Evolutionary conservation across 2,329 filamentous ascomycete genomes (phyloP).

Genomic region (Celoporthe dispersa): DNA sequence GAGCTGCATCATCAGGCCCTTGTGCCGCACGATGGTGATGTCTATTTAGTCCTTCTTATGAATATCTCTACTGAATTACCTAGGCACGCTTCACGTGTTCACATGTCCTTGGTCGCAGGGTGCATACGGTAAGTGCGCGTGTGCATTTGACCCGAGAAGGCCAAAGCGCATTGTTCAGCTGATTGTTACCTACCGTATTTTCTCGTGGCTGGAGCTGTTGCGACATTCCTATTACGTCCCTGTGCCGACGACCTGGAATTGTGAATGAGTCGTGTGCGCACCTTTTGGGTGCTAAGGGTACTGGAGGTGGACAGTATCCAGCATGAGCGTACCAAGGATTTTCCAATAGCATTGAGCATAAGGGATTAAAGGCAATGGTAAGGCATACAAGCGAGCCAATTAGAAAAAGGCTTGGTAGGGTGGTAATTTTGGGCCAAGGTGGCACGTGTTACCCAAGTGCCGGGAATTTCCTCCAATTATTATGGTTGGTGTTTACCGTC

Average conservation of each 20-base stretch:
- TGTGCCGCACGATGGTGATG: not conserved
- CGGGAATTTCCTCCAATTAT: constrained; percentile 25
- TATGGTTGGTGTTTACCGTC: constrained; percentile 5
- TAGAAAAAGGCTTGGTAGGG: not conserved
- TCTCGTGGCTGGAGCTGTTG: not conserved
- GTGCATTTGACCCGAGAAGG: constrained; percentile 11
- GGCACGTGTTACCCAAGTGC: constrained; percentile 7
- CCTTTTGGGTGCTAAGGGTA: not conserved
- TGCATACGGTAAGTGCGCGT: constrained; percentile 4
- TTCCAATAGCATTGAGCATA: constrained; percentile 4
- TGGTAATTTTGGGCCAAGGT: constrained; percentile 2
- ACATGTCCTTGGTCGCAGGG: not conserved
- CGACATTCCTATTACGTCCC: not conserved
- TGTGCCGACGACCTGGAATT: not conserved
- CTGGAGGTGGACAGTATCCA: not conserved
- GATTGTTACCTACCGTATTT: constrained; percentile 8
- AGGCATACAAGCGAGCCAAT: constrained; percentile 13
- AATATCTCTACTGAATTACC: not conserved
- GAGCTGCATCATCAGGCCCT: not conserved
- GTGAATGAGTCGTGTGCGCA: constrained; percentile 4
- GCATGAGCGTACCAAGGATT: constrained; percentile 3
- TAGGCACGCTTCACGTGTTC: not conserved
- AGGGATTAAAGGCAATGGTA: not conserved
- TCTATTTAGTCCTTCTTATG: not conserved
- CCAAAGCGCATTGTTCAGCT: not conserved